Evolutionary conservation across 345 rosid species (phyloP).

Genomic region (Barbarea vulgaris): DNA sequence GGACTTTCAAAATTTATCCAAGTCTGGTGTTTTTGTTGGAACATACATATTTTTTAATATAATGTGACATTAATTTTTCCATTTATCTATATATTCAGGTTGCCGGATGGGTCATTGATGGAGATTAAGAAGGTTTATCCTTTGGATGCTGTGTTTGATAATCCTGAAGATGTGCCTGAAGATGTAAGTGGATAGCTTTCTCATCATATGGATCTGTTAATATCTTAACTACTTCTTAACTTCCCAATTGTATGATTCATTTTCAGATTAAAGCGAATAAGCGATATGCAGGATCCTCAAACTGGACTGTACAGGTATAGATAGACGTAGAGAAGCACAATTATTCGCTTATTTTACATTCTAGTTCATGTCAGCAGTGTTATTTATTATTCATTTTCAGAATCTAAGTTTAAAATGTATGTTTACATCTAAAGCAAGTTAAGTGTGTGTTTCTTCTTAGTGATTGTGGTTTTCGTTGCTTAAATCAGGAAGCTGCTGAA

Average conservation of each 20-base stretch:
- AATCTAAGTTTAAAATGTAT: slow-evolving; percentile 1
- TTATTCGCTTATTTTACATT: not conserved
- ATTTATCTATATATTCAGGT: slow-evolving; percentile 47
- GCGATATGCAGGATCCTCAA: slow-evolving; percentile 86
- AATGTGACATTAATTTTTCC: not conserved
- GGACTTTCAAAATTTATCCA: slow-evolving; percentile 35
- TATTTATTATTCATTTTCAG: not conserved
- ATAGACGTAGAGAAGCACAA: no score
- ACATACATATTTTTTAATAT: slow-evolving; percentile 2
- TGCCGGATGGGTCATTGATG: slow-evolving; percentile 94
- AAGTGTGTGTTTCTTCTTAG: not conserved
- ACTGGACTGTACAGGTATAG: slow-evolving; percentile 96
- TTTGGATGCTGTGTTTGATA: slow-evolving; percentile 89
- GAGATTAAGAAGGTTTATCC: slow-evolving; percentile 91
- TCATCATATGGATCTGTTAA: not conserved
- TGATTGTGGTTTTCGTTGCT: slow-evolving; percentile 8
- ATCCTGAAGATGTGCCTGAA: slow-evolving; percentile 82
- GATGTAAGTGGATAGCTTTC: slow-evolving; percentile 55
- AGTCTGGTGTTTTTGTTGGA: slow-evolving; percentile 4
- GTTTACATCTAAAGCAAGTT: not conserved
- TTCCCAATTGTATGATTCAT: slow-evolving; percentile 11
- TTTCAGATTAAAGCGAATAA: slow-evolving; percentile 79
- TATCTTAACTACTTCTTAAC: slow-evolving; percentile 6
- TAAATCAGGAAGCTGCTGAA: slow-evolving; percentile 82
- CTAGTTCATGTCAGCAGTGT: not conserved